phyloP scores from a whole-genome alignment of 1,284 basidiomycete genomes.

The Malassezia caprae region DNA sequence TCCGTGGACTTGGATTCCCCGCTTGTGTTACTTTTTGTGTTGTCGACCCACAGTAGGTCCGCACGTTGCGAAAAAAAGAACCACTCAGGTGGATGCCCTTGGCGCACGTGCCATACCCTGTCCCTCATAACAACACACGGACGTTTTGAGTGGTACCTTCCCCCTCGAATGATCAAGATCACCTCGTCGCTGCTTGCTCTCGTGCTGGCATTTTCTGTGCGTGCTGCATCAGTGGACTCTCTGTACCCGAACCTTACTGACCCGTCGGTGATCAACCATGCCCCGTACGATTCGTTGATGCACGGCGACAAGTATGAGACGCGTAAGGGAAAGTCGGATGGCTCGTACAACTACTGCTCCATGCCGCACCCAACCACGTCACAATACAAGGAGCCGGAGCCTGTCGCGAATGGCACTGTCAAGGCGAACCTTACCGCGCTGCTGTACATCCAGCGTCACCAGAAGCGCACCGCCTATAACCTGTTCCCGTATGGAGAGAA shows the following conservation, averaged over 20 bases:
- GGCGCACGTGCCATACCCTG: not conserved
- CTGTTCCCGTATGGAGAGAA: conserved; percentile 10
- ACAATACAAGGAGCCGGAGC: conserved; percentile 5
- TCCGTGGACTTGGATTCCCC: too few relatives aligned
- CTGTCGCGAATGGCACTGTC: conserved; percentile 3
- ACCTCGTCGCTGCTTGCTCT: not conserved
- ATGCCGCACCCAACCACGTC: conserved; percentile 8
- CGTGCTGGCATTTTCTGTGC: not conserved
- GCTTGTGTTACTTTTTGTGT: too few relatives aligned
- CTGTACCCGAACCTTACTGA: conserved; percentile 7
- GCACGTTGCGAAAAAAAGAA: not conserved
- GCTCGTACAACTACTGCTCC: conserved; percentile 14
- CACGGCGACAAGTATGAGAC: not conserved
- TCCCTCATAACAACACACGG: not conserved
- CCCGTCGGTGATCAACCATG: not conserved
- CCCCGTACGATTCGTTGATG: conserved; percentile 3
- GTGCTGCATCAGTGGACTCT: not conserved
- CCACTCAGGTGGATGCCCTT: not conserved
- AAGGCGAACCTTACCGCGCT: conserved; percentile 2
- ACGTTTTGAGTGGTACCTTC: not conserved
- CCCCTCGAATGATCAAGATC: not conserved
- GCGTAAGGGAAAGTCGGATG: conserved; percentile 1
- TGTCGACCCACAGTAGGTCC: too few relatives aligned
- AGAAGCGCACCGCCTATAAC: conserved; percentile 15
- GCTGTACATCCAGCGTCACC: conserved; percentile 11